Percentiles rank a stretch among this genome's conserved stretches.
Conservation (phyloP, 2,329 filamentous ascomycete species). For the Hortaea werneckii region DNA sequence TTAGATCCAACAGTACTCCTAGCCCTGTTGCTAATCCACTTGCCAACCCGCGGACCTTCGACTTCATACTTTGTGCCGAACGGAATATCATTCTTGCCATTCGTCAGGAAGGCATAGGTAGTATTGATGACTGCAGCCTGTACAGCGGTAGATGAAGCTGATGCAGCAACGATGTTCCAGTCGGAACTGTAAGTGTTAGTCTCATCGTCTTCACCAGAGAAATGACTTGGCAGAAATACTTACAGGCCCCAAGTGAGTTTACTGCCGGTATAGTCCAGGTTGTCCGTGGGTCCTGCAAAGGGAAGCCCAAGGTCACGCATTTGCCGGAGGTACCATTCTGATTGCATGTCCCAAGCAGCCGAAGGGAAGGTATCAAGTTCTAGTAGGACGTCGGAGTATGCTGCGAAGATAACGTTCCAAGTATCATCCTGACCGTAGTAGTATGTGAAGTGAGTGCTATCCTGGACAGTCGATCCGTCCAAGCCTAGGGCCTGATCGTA, state of each 20-base stretch:
- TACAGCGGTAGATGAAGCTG: constrained; percentile 8
- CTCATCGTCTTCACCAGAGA: too few relatives aligned
- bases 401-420: constrained; percentile 40
- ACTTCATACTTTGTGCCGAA: constrained; percentile 19
- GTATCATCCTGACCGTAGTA: constrained; percentile 30
- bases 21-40: constrained; percentile 16
- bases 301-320: constrained; percentile 12
- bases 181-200: neutral
- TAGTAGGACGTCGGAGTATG: constrained; percentile 40
- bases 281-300: constrained; percentile 12
- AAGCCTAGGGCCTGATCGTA: constrained; percentile 15
- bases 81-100: constrained; percentile 15
- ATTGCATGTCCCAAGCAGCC: constrained; percentile 15
- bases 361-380: constrained; percentile 30
- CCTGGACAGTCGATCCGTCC: constrained; percentile 8
- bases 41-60: constrained; percentile 9
- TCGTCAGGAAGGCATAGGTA: constrained; percentile 15
- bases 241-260: constrained; percentile 12
- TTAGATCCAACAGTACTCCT: constrained; percentile 16
- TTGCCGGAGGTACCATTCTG: constrained; percentile 13
- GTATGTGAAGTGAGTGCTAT: constrained; percentile 33
- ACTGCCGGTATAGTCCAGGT: constrained; percentile 9
- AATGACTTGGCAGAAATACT: neutral
- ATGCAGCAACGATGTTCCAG: constrained; percentile 14
- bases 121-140: constrained; percentile 13